phyloP scores from a whole-genome alignment of 75 land plant species.

The Pinus albicaulis region DNA sequence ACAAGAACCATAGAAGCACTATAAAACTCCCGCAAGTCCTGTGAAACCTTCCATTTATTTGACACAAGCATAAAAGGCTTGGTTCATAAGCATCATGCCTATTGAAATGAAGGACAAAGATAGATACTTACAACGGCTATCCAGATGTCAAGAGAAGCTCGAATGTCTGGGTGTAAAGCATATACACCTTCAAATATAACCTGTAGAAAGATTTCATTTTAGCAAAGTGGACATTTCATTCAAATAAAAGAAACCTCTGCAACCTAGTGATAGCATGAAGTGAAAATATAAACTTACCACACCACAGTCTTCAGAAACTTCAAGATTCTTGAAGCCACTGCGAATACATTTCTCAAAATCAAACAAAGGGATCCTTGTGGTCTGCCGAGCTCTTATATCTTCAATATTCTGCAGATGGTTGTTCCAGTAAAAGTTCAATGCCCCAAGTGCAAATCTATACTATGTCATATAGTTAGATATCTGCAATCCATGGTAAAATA shows the following conservation, averaged over 20 bases:
- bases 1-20: not conserved
- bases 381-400: slow-evolving; percentile 56
- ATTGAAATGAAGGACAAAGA: not conserved
- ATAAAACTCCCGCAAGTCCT: not conserved
- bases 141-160: slow-evolving; percentile 86
- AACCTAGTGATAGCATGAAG: too few relatives aligned
- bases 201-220: slow-evolving; percentile 24
- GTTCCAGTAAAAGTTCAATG: slow-evolving; percentile 3
- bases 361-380: slow-evolving; percentile 84
- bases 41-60: not conserved
- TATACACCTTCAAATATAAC: slow-evolving; percentile 98
- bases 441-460: not conserved
- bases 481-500: not conserved
- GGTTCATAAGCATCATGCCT: not conserved
- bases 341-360: slow-evolving; percentile 88
- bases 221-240: not conserved
- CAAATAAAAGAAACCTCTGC: not conserved
- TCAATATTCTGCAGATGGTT: slow-evolving; percentile 78
- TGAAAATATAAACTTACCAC: slow-evolving; percentile 56
- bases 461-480: not conserved
- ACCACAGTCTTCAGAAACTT: slow-evolving; percentile 97
- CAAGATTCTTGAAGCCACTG: slow-evolving; percentile 75
- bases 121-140: slow-evolving; percentile 90
- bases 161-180: slow-evolving; percentile 95
- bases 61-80: not conserved